phyloP scores from a whole-genome alignment of 495 filamentous ascomycete genomes.

The Xylaria curta region DNA sequence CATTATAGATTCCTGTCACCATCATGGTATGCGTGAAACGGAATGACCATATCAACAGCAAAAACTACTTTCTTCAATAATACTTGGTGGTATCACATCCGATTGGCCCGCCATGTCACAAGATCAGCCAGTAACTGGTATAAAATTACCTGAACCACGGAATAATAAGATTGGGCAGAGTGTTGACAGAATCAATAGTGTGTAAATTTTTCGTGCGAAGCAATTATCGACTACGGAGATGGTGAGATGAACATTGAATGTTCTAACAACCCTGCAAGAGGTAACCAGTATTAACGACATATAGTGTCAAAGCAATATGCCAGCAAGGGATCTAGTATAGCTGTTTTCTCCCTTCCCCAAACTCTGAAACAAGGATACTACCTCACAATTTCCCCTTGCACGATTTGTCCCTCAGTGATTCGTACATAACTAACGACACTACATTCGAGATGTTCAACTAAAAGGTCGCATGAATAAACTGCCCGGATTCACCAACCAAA shows the following conservation, averaged over 20 bases:
- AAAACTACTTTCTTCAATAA: neutral
- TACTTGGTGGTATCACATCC: neutral
- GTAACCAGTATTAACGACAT: too few species aligned
- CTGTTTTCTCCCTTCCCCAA: neutral
- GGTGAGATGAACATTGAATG: neutral
- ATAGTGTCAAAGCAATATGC: neutral
- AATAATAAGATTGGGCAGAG: conserved; percentile 3
- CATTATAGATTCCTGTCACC: conserved; percentile 12
- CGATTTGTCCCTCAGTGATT: neutral
- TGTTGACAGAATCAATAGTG: neutral
- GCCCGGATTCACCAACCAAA: conserved; percentile 14
- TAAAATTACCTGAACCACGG: conserved; percentile 19
- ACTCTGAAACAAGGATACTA: conserved; percentile 5
- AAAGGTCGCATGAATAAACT: conserved; percentile 7
- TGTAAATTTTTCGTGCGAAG: neutral
- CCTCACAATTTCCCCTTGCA: conserved; percentile 5
- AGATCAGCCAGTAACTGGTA: neutral
- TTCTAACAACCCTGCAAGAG: neutral
- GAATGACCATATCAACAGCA: conserved; percentile 2
- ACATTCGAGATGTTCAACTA: neutral
- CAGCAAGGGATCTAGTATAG: neutral
- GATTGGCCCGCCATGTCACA: conserved; percentile 14
- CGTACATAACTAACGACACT: neutral
- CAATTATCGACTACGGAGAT: neutral
- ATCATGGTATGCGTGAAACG: conserved; percentile 3